Evolutionary conservation across 441 rosid species (phyloP).

Genomic region (Adansonia gregorii): DNA sequence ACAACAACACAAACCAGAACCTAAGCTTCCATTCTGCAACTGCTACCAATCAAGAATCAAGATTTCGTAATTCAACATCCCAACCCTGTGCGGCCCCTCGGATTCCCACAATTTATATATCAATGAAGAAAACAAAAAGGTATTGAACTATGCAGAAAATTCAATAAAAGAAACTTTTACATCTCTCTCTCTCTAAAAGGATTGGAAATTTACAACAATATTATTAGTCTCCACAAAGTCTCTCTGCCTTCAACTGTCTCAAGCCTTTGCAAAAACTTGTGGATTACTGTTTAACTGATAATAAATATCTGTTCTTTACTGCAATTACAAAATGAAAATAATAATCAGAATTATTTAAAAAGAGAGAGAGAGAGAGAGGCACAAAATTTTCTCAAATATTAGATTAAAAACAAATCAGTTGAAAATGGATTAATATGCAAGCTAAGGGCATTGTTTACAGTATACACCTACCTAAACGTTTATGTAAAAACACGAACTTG

Average conservation of each 20-base stretch:
- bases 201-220: constrained; percentile 16
- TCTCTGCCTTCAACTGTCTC: not conserved
- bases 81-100: constrained; percentile 27
- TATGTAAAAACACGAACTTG: not conserved
- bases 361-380: not conserved
- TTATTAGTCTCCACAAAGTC: constrained; percentile 16
- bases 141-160: constrained; percentile 17
- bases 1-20: constrained; percentile 13
- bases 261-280: constrained; percentile 3
- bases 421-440: not conserved
- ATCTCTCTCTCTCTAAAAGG: constrained; percentile 31
- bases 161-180: constrained; percentile 26
- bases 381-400: not conserved
- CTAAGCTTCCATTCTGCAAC: constrained; percentile 28
- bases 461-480: not conserved
- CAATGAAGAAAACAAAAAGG: constrained; percentile 23
- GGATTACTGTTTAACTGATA: not conserved
- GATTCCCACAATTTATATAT: constrained; percentile 33
- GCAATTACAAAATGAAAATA: constrained; percentile 25
- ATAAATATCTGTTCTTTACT: constrained; percentile 12
- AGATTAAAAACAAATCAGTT: constrained; percentile 3
- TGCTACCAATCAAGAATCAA: constrained; percentile 63
- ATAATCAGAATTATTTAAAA: not conserved
- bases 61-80: constrained; percentile 60
- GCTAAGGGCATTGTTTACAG: not conserved